Percentiles rank a stretch among this genome's conserved stretches.
phyloP scores from a whole-genome alignment of 2,329 filamentous ascomycete species.

The Purpureocillium lavendulum region DNA sequence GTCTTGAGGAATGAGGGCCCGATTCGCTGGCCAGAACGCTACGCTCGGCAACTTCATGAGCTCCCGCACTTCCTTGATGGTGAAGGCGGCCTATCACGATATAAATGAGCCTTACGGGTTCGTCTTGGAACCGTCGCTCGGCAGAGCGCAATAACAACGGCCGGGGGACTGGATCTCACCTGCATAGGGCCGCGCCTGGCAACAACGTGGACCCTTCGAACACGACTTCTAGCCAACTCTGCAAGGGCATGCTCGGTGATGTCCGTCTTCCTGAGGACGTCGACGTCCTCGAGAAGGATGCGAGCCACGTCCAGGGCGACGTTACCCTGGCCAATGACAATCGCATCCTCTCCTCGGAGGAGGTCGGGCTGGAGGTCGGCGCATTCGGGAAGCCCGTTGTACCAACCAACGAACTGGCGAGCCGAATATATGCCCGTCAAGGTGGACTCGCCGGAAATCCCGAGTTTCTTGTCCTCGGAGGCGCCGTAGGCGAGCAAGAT shows the following conservation, averaged over 20 bases:
- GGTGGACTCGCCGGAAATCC: slow-evolving; percentile 68
- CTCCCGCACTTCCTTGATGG: slow-evolving; percentile 89
- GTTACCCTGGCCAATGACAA: slow-evolving; percentile 91
- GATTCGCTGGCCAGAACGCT: slow-evolving; percentile 61
- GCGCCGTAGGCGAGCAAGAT: slow-evolving; percentile 91
- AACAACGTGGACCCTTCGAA: slow-evolving; percentile 78
- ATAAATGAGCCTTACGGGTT: background rate
- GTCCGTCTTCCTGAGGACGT: slow-evolving; percentile 71
- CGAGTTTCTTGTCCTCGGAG: slow-evolving; percentile 69
- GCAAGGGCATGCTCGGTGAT: slow-evolving; percentile 81
- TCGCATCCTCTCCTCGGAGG: slow-evolving; percentile 66
- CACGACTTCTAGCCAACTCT: slow-evolving; percentile 59
- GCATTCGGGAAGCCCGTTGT: slow-evolving; percentile 88
- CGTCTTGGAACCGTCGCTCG: background rate
- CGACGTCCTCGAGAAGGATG: slow-evolving; percentile 70
- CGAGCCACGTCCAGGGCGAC: slow-evolving; percentile 91
- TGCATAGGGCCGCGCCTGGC: slow-evolving; percentile 85
- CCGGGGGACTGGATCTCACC: slow-evolving; percentile 32
- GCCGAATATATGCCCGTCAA: slow-evolving; percentile 76
- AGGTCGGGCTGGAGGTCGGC: slow-evolving; percentile 65
- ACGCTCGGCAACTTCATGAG: slow-evolving; percentile 69
- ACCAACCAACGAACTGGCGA: slow-evolving; percentile 94
- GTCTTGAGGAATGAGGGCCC: slow-evolving; percentile 57
- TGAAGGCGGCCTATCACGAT: slow-evolving; percentile 66
- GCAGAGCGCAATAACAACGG: too few relatives aligned